phyloP scores from a whole-genome alignment of 1,284 basidiomycete species.

The Ustilago sp. region DNA sequence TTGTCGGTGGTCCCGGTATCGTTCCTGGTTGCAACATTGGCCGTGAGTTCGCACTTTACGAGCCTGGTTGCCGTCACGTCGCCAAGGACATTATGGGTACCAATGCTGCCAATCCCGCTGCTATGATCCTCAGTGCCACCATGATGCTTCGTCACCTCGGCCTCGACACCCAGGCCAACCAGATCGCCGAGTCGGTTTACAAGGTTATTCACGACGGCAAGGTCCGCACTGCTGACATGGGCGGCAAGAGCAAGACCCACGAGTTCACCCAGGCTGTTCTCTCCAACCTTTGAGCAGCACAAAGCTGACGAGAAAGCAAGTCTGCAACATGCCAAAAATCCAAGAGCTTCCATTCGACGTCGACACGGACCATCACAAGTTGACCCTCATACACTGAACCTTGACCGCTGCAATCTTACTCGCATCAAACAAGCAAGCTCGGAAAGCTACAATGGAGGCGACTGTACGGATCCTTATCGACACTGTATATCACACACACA shows the following conservation, averaged over 20 bases:
- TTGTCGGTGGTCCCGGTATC: slow-evolving; percentile 96
- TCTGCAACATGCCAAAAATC: slow-evolving; percentile 1
- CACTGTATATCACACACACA: slow-evolving; percentile 37
- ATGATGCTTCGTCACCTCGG: slow-evolving; percentile 99
- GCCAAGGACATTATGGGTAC: slow-evolving; percentile 98
- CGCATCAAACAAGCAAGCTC: not conserved
- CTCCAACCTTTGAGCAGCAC: slow-evolving; percentile 51
- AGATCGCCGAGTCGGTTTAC: slow-evolving; percentile 91
- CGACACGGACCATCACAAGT: slow-evolving; percentile 5
- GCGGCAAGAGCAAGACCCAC: slow-evolving; percentile 73
- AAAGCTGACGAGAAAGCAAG: not conserved
- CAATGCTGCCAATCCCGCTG: slow-evolving; percentile 96
- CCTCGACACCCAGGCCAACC: slow-evolving; percentile 94
- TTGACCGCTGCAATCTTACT: not conserved
- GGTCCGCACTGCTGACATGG: slow-evolving; percentile 94
- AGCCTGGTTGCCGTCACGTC: slow-evolving; percentile 98
- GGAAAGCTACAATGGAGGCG: not conserved
- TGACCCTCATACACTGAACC: not conserved
- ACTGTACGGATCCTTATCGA: slow-evolving; percentile 14
- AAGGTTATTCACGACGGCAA: slow-evolving; percentile 90
- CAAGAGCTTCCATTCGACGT: slow-evolving; percentile 17
- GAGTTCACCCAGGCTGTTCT: slow-evolving; percentile 69
- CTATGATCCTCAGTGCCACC: slow-evolving; percentile 96
- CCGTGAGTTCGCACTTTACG: slow-evolving; percentile 96
- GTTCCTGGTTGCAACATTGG: slow-evolving; percentile 99